phyloP scores from a whole-genome alignment of 495 filamentous ascomycete species.

The Aspergillus wentii region DNA sequence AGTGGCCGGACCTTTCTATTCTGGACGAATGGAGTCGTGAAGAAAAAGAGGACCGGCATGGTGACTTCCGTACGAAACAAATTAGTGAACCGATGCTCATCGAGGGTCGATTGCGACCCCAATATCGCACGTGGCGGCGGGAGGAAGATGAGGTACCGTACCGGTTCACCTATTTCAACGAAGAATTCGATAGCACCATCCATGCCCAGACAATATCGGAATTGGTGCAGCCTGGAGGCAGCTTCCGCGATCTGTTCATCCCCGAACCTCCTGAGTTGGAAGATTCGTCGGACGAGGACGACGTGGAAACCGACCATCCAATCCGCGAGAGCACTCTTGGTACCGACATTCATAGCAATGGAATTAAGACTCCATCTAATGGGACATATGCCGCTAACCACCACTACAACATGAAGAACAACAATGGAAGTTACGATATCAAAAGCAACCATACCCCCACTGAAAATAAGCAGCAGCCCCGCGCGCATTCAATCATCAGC shows the following conservation, averaged over 20 bases:
- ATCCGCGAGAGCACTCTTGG: constrained; percentile 3
- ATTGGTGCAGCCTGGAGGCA: constrained; percentile 75
- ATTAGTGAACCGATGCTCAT: constrained; percentile 91
- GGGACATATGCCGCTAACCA: neutral
- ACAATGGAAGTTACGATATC: constrained; percentile 20
- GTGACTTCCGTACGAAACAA: constrained; percentile 83
- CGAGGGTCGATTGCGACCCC: constrained; percentile 78
- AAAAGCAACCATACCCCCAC: constrained; percentile 24
- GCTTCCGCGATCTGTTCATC: constrained; percentile 82
- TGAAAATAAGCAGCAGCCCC: constrained; percentile 18
- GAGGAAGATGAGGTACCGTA: constrained; percentile 89
- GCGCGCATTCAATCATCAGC: constrained; percentile 30
- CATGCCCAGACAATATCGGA: constrained; percentile 94
- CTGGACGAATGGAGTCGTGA: constrained; percentile 87
- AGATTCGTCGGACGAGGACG: constrained; percentile 60
- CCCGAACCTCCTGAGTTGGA: constrained; percentile 62
- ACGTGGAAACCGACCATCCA: constrained; percentile 31
- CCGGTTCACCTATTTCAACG: constrained; percentile 97
- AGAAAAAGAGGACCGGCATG: constrained; percentile 86
- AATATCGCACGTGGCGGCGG: constrained; percentile 74
- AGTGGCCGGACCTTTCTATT: constrained; percentile 68
- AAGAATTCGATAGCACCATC: constrained; percentile 89
- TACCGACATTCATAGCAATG: neutral
- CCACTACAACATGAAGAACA: constrained; percentile 5
- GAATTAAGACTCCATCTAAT: neutral